phyloP scores from a whole-genome alignment of 2,329 filamentous ascomycete species.

The Venturia pyrina region DNA sequence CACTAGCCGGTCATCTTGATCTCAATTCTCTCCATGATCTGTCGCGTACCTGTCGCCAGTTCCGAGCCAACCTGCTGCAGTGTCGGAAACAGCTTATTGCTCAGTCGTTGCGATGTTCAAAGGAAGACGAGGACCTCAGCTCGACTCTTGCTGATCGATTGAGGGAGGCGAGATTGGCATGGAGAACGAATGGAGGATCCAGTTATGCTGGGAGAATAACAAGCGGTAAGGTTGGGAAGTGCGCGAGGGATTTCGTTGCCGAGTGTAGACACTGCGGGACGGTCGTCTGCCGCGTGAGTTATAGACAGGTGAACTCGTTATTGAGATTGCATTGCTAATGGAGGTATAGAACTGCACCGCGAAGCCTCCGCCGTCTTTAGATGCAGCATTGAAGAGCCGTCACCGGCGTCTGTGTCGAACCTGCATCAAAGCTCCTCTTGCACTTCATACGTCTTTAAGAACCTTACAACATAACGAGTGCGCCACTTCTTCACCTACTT shows the following conservation, averaged over 20 bases:
- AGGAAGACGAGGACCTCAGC: slow-evolving; percentile 50
- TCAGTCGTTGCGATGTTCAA: slow-evolving; percentile 69
- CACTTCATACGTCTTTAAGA: slow-evolving; percentile 32
- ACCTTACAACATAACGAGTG: slow-evolving; percentile 18
- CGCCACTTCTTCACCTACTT: slow-evolving; percentile 16
- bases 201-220: slow-evolving; percentile 31
- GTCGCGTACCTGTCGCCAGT: slow-evolving; percentile 69
- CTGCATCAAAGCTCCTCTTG: slow-evolving; percentile 64
- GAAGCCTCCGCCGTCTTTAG: slow-evolving; percentile 58
- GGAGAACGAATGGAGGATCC: slow-evolving; percentile 17
- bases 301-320: slow-evolving; percentile 11
- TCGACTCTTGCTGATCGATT: slow-evolving; percentile 38
- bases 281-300: slow-evolving; percentile 69
- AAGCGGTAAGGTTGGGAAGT: slow-evolving; percentile 62
- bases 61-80: slow-evolving; percentile 68
- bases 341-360: slow-evolving; percentile 69
- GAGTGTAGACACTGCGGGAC: slow-evolving; percentile 69
- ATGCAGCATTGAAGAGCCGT: slow-evolving; percentile 56
- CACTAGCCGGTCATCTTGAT: slow-evolving; percentile 69
- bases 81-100: slow-evolving; percentile 64
- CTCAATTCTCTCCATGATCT: slow-evolving; percentile 79
- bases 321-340: not conserved
- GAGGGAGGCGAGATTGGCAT: slow-evolving; percentile 16
- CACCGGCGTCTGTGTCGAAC: slow-evolving; percentile 71
- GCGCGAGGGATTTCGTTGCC: slow-evolving; percentile 78